Evolutionary conservation across 305 asterid species (phyloP).

Genomic region (Fraxinus albicans): DNA sequence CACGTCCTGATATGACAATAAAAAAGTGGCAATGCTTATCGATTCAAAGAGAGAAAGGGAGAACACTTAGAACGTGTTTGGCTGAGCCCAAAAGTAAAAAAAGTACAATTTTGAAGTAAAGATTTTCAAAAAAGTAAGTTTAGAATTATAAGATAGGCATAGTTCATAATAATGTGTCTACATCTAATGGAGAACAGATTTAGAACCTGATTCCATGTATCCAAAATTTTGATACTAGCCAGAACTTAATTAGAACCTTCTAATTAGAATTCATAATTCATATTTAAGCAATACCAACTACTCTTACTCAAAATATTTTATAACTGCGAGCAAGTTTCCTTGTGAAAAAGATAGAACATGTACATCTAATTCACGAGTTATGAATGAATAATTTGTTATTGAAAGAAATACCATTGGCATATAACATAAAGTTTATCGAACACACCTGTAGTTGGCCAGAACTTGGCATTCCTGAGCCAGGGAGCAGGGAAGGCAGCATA

Average conservation of each 20-base stretch:
- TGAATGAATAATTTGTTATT: not conserved
- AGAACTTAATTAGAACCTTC: not conserved
- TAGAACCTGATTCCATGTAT: not conserved
- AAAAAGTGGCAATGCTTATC: not conserved
- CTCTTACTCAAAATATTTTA: not conserved
- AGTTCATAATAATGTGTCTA: not conserved
- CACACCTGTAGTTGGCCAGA: constrained; percentile 92
- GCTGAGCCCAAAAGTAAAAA: not conserved
- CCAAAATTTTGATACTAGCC: not conserved
- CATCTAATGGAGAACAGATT: not conserved
- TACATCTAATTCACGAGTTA: not conserved
- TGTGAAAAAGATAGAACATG: not conserved
- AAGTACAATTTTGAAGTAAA: not conserved
- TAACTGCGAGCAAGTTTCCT: not conserved
- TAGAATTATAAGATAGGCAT: not conserved
- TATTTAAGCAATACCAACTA: not conserved
- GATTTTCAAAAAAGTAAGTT: not conserved
- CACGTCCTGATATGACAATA: constrained; percentile 44
- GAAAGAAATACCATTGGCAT: not conserved
- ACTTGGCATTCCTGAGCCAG: constrained; percentile 88
- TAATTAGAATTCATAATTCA: not conserved
- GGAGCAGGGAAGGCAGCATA: constrained; percentile 94
- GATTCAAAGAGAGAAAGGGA: not conserved
- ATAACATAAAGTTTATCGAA: not conserved
- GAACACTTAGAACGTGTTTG: not conserved